Percentiles rank a stretch among this genome's conserved stretches.
Evolutionary conservation across 2,329 filamentous ascomycete species (phyloP).

Genomic region (Ascochyta clinopodiicola): DNA sequence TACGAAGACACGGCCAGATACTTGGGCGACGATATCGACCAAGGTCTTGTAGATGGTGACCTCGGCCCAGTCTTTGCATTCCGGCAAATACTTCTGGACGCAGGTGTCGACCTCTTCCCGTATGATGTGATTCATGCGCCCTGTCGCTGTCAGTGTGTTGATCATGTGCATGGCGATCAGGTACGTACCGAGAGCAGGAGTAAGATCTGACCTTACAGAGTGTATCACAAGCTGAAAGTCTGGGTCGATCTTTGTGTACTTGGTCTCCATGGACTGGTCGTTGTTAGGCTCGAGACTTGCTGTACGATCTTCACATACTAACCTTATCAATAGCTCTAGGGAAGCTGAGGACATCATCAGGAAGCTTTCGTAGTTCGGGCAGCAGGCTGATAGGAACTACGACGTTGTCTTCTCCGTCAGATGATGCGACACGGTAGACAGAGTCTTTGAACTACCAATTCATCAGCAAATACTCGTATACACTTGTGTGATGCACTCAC

Average conservation of each 20-base stretch:
- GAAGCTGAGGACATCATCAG: constrained; percentile 45
- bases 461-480: constrained; percentile 10
- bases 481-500: constrained; percentile 10
- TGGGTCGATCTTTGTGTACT: constrained; percentile 37
- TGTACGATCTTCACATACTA: constrained; percentile 15
- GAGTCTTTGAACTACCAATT: constrained; percentile 36
- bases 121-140: constrained; percentile 38
- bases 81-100: constrained; percentile 33
- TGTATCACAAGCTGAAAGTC: constrained; percentile 27
- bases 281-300: neutral
- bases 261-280: constrained; percentile 36
- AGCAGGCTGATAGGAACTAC: constrained; percentile 39
- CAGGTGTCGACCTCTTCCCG: constrained; percentile 40
- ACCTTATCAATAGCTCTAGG: constrained; percentile 33
- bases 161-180: neutral
- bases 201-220: constrained; percentile 43
- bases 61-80: constrained; percentile 43
- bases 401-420: constrained; percentile 31
- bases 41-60: constrained; percentile 36
- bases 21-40: constrained; percentile 43
- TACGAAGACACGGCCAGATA: constrained; percentile 44
- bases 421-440: constrained; percentile 30
- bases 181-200: constrained; percentile 42
- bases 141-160: constrained; percentile 26
- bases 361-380: constrained; percentile 41